Evolutionary conservation across 2,329 filamentous ascomycete species (phyloP).

Genomic region (Pseudogymnoascus sp.): DNA sequence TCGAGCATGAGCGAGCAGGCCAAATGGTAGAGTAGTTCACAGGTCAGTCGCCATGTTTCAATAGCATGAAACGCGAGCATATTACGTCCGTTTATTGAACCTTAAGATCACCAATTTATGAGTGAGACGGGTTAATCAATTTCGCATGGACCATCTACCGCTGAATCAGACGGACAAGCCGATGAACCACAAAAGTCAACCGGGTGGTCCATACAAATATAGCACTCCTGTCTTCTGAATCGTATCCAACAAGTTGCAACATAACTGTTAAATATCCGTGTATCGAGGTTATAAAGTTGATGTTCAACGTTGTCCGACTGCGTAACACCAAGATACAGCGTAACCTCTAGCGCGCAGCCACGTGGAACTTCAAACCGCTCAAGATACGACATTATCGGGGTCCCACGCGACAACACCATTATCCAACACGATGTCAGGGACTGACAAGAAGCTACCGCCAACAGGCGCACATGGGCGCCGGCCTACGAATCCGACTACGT

Average conservation of each 20-base stretch:
- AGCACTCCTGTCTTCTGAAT: not conserved
- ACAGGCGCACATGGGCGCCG: conserved; percentile 2
- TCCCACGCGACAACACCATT: conserved; percentile 4
- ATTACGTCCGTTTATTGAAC: conserved; percentile 3
- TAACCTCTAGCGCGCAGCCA: not conserved
- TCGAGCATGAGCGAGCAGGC: not conserved
- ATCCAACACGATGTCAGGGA: conserved; percentile 8
- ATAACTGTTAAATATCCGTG: not conserved
- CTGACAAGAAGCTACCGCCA: conserved; percentile 8
- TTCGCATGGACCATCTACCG: not conserved
- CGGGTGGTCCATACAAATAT: not conserved
- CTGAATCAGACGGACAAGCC: conserved; percentile 8
- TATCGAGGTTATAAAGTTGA: conserved; percentile 4
- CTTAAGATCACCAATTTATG: conserved; percentile 9
- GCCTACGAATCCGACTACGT: not conserved
- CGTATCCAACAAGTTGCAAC: not conserved
- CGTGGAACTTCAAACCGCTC: conserved; percentile 1
- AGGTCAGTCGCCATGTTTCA: not conserved
- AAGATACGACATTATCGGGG: conserved; percentile 6
- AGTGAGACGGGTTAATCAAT: conserved; percentile 9
- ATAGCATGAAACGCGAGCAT: not conserved
- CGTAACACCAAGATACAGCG: conserved; percentile 1
- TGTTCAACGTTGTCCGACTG: not conserved
- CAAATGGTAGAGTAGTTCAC: not conserved
- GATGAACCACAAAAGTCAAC: conserved; percentile 7